Base-by-base conservation (phyloP, 139 green algal genomes). In the Volvox reticuliferus region DNA sequence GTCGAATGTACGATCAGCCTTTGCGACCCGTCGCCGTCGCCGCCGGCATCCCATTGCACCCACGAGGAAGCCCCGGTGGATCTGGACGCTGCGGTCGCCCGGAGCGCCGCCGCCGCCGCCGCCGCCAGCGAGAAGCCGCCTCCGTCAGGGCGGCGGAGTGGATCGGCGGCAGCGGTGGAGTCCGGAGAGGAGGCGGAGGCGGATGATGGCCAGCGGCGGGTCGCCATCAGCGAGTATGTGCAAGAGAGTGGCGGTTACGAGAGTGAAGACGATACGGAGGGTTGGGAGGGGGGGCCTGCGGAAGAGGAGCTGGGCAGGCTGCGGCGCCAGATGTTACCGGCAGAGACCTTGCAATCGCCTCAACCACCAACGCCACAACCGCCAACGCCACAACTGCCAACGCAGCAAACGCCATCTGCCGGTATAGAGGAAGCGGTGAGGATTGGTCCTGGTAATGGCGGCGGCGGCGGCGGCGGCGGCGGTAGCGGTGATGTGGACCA, bases 221-320 rank as follows among this genome's bases (percentile, higher is more conserved):
- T 14, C 18, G 61, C 62, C 14, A 62, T 9, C 17, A 30, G 3
- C 6, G 81, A 87, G n/a, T 77, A 62, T 17, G 81, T 14, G 2
- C 36, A 5, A 16, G 81, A 87, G 81, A 87, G 62, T 2, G 85
- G 85, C 16, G 85, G 85, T 1, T 89, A 89, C 69, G 85, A 89
- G 3, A 89, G 85, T 17, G 85, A 89, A 0, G 85, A 89, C 18
- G 85, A 89, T 71, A 89, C 85, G 28, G 44, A 28, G 37, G 79
- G 71, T 44, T 67, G 79, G 76, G 76, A 20, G 30, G 18, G 13
- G 30, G 33, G 21, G 61, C 14, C 76, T 3, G 32, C 17, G 33
- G 76, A 30, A n/a, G 32, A 61, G 76, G 76, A 82, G 76, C 76
- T 22, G 16, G 14, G 73, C 28, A 33, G 73, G 73, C n/a, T 2